Evolutionary conservation across 768 basidiomycete species (phyloP).

Genomic region (Hysterangium stoloniferum): DNA sequence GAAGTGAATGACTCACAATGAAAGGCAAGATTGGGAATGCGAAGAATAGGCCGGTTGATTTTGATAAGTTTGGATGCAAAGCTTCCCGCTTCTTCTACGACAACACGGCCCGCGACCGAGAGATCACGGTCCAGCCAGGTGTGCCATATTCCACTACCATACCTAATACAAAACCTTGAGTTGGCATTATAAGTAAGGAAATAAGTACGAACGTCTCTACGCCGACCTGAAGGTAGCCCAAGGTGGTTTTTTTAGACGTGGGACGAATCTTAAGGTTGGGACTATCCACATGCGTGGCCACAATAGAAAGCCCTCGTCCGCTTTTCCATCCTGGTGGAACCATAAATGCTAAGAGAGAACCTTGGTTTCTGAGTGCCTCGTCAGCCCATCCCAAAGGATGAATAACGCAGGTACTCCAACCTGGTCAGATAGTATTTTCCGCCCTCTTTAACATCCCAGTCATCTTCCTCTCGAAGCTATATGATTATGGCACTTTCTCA

Average conservation of each 20-base stretch:
- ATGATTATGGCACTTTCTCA: not conserved
- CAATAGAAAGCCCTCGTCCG: conserved; percentile 72
- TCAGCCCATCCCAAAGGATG: conserved; percentile 1
- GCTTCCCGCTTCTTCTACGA: conserved; percentile 49
- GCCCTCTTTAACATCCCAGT: conserved; percentile 43
- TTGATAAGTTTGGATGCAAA: conserved; percentile 76
- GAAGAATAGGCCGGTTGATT: conserved; percentile 75
- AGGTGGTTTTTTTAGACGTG: conserved; percentile 65
- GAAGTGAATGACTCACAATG: conserved; percentile 47
- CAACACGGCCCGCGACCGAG: conserved; percentile 81
- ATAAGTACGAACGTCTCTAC: conserved; percentile 48
- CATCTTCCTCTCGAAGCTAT: conserved; percentile 42
- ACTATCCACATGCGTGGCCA: conserved; percentile 92
- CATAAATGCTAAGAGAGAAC: conserved; percentile 68
- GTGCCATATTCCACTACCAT: conserved; percentile 88
- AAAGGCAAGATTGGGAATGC: conserved; percentile 88
- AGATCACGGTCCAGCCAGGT: conserved; percentile 94
- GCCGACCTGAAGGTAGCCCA: conserved; percentile 80
- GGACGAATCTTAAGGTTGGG: conserved; percentile 81
- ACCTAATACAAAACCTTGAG: conserved; percentile 26
- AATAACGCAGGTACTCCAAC: no score
- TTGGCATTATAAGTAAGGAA: not conserved
- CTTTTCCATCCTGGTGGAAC: conserved; percentile 62
- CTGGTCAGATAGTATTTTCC: conserved; percentile 62
- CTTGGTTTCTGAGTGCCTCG: conserved; percentile 60